These are phyloP conservation scores for Naganishia kalamii DNA, from an alignment of 768 basidiomycete species.

Conservation along the genomic window DNA sequence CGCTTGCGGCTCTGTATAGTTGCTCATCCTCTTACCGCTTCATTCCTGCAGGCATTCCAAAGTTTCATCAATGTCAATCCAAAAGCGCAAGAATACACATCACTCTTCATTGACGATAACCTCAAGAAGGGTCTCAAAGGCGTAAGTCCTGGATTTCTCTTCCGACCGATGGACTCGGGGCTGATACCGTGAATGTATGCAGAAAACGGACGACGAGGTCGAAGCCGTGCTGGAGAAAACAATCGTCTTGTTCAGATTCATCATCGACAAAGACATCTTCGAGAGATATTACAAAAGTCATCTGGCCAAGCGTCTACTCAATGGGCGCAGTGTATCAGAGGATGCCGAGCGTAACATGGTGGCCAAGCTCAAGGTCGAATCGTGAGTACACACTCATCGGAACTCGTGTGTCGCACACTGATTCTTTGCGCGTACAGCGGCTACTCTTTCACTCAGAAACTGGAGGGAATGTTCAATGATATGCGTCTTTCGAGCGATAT, in stretches of 20 bases:
- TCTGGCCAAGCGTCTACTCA: slow-evolving; percentile 83
- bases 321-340: slow-evolving; percentile 82
- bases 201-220: slow-evolving; percentile 94
- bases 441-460: slow-evolving; percentile 90
- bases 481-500: slow-evolving; percentile 82
- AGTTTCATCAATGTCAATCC: slow-evolving; percentile 81
- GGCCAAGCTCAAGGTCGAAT: slow-evolving; percentile 91
- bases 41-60: slow-evolving; percentile 69
- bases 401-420: neutral
- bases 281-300: slow-evolving; percentile 97
- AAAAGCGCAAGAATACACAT: slow-evolving; percentile 87
- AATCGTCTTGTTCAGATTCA: slow-evolving; percentile 87
- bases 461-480: slow-evolving; percentile 98
- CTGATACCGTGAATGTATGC: neutral
- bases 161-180: neutral
- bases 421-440: slow-evolving; percentile 51
- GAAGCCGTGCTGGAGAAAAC: slow-evolving; percentile 88
- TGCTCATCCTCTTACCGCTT: neutral
- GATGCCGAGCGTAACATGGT: slow-evolving; percentile 98
- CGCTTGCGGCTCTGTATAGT: neutral
- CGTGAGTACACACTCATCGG: slow-evolving; percentile 28
- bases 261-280: slow-evolving; percentile 93
- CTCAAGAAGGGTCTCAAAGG: slow-evolving; percentile 90
- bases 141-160: slow-evolving; percentile 52
- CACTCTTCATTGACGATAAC: slow-evolving; percentile 93